Percentiles rank a stretch among this genome's conserved stretches.
phyloP scores from a whole-genome alignment of 208 protist species.

The Acanthamoeba healyi region DNA sequence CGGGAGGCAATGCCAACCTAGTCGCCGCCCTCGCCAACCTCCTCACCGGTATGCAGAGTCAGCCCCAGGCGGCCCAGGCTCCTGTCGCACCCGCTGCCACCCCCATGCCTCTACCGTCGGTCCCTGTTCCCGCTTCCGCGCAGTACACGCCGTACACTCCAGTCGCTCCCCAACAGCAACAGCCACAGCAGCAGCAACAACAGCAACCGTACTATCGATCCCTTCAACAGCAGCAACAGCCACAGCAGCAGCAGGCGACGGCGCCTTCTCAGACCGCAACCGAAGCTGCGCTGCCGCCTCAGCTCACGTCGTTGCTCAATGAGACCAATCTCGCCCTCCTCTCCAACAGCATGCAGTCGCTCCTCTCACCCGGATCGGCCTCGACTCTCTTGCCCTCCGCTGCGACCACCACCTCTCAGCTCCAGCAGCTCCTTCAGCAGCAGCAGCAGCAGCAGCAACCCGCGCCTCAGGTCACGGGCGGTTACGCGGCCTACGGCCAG shows the following conservation, averaged over 20 bases:
- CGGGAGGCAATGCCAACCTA: not conserved
- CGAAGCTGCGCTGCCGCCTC: not conserved
- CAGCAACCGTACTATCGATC: not conserved
- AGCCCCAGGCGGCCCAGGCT: constrained; percentile 9
- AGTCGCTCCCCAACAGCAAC: not conserved
- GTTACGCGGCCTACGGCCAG: constrained; percentile 42
- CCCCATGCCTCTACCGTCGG: not conserved
- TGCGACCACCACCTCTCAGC: constrained; percentile 10
- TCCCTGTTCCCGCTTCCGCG: not conserved
- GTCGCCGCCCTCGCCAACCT: constrained; percentile 10
- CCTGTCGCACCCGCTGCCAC: not conserved
- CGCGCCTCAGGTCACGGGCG: not conserved
- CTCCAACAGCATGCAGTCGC: constrained; percentile 31
- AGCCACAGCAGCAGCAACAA: constrained; percentile 32
- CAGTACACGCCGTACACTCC: not conserved
- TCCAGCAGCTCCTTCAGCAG: constrained; percentile 6
- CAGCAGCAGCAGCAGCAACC: not conserved
- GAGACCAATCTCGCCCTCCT: constrained; percentile 62
- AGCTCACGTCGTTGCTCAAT: constrained; percentile 36
- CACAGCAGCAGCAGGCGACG: not conserved
- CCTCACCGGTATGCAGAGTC: not conserved
- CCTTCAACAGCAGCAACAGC: not conserved
- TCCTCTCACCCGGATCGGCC: not conserved
- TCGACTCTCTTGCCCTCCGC: not conserved
- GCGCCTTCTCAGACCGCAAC: not conserved